A percentile compares a stretch with the other conserved stretches of the same genome.
phyloP scores from a whole-genome alignment of 2,329 filamentous ascomycete species.

The Furcasterigmium sp. region DNA sequence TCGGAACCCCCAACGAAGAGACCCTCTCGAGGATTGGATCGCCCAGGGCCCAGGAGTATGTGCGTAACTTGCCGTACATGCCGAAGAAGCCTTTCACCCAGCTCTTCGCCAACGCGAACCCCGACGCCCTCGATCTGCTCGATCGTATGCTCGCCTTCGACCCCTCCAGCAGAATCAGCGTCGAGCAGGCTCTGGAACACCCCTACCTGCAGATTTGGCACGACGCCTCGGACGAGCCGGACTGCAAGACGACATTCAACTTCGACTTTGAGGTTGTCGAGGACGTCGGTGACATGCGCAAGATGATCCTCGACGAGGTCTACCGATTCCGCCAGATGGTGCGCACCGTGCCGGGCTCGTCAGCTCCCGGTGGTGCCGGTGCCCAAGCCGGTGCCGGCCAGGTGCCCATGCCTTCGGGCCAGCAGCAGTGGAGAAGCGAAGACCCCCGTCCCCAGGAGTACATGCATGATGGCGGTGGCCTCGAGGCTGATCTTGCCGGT shows the following conservation, averaged over 20 bases:
- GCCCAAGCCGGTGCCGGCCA: slow-evolving; percentile 32
- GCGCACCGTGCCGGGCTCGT: slow-evolving; percentile 41
- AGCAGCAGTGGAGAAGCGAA: slow-evolving; percentile 51
- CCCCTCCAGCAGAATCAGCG: slow-evolving; percentile 84
- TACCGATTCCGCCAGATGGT: slow-evolving; percentile 69
- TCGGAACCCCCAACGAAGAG: slow-evolving; percentile 94
- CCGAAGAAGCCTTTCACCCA: slow-evolving; percentile 83
- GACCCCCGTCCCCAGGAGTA: slow-evolving; percentile 59
- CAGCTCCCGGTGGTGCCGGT: slow-evolving; percentile 19
- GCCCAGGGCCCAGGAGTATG: slow-evolving; percentile 94
- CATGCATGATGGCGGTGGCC: slow-evolving; percentile 36
- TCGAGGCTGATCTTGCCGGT: slow-evolving; percentile 56
- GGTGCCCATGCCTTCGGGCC: slow-evolving; percentile 48
- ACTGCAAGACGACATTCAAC: slow-evolving; percentile 91
- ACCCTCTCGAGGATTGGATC: slow-evolving; percentile 92
- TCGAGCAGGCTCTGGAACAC: slow-evolving; percentile 94
- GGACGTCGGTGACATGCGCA: slow-evolving; percentile 89
- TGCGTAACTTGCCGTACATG: slow-evolving; percentile 93
- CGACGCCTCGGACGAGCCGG: slow-evolving; percentile 91
- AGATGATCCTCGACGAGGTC: slow-evolving; percentile 96
- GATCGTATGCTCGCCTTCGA: slow-evolving; percentile 98
- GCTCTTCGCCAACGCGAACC: slow-evolving; percentile 92
- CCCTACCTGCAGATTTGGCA: slow-evolving; percentile 98
- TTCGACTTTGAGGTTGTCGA: slow-evolving; percentile 98
- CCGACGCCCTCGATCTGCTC: slow-evolving; percentile 88